Evolutionary conservation across 805 yeast genomes (phyloP).

Genomic region (Candida taoyuanica): DNA sequence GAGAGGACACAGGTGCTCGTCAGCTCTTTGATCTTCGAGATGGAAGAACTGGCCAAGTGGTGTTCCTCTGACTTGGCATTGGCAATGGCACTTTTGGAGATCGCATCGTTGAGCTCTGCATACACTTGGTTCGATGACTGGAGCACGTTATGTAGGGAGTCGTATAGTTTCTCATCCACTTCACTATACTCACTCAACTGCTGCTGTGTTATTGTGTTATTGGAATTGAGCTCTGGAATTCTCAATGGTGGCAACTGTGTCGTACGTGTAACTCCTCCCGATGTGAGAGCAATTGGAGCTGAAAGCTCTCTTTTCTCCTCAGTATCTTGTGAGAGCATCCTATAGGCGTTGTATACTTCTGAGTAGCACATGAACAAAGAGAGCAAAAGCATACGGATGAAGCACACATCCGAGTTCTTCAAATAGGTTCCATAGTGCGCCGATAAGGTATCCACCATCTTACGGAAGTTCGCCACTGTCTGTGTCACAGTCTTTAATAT

Average conservation of each 20-base stretch:
- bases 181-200: conserved; percentile 37
- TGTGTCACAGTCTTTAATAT: conserved; percentile 15
- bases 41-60: conserved; percentile 38
- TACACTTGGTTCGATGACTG: conserved; percentile 72
- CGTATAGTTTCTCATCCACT: conserved; percentile 63
- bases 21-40: conserved; percentile 67
- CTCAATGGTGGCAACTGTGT: conserved; percentile 25
- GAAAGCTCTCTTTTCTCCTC: not conserved
- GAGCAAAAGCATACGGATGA: conserved; percentile 58
- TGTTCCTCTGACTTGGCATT: conserved; percentile 39
- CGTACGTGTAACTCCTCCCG: conserved; percentile 5
- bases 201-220: conserved; percentile 20
- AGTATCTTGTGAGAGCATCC: conserved; percentile 28
- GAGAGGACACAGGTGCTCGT: conserved; percentile 74
- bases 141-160: conserved; percentile 58
- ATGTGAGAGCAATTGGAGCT: not conserved
- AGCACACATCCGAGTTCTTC: conserved; percentile 57
- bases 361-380: conserved; percentile 58
- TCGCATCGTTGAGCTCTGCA: conserved; percentile 64
- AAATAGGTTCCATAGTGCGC: conserved; percentile 45
- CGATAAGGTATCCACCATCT: conserved; percentile 43
- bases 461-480: conserved; percentile 40
- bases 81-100: conserved; percentile 58
- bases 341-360: conserved; percentile 66
- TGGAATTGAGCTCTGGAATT: conserved; percentile 16